Base-by-base conservation (phyloP, 306 rosid species). In the Benincasa hispida region DNA sequence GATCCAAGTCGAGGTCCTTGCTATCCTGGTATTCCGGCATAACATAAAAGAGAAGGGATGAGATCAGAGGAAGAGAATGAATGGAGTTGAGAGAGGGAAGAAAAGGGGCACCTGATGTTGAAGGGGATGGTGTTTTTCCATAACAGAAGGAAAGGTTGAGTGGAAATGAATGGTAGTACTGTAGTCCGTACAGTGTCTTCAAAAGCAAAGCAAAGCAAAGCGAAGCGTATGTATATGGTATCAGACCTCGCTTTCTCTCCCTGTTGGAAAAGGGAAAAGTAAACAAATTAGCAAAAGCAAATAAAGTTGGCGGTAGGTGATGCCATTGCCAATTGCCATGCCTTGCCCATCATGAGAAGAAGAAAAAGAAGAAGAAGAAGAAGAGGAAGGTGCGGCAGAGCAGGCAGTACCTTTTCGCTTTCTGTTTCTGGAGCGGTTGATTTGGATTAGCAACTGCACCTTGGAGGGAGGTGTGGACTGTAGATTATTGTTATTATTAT, bases 21-120 rank as follows among this genome's bases (percentile, higher is more conserved):
- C 72, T 89, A 30, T 79, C 85, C 97, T 93, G 95, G 37, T 60
- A 60, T 25, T 58, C 65, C 34, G 34, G 65, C 65, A 58, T 50
- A 50, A 50, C 55, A 50, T 50, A 18, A 21, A 56, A 25, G 18
- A 56, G 0, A 21, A 22, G 14, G 47, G 47, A 41, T 9, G 53
- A 48, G 53, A 48, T 14, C 7, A 14, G 18, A 25, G 17, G 55
- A 17, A 50, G 8, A 50, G 9, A 50, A 50, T 50, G 55, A 50
- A 50, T 17, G 55, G 55, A 50, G 55, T 50, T 50, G 15, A 58
- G 34, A 58, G 35, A 58, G 1, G 19, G 35, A 58, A 58, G 60
- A 55, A 6, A 55, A 21, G 25, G 13, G 27, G 60, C 27, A 55
- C 60, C 60, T 54, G 58, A 54, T n/a, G 58, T 19, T 54, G 58